Conservation (phyloP, 78 protist genomes). For the Parvularia atlantis region DNA sequence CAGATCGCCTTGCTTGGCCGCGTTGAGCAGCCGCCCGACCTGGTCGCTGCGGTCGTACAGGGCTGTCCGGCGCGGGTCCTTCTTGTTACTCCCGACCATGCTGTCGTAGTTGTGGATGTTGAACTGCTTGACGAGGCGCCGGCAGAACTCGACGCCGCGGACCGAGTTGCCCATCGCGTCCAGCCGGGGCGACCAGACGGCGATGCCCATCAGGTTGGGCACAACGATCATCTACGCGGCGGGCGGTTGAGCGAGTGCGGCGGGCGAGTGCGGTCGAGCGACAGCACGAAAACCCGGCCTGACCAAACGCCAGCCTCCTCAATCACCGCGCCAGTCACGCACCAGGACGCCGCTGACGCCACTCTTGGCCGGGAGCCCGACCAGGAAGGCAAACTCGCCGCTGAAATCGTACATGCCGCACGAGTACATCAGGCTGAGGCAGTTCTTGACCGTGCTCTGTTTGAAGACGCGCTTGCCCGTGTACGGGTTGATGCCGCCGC, state of each 20-base stretch:
- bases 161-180: constrained; percentile 8
- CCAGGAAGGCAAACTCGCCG: constrained; percentile 39
- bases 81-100: no score
- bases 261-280: no score
- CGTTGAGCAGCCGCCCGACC: no score
- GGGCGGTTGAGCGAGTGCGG: no score
- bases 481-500: constrained; percentile 40
- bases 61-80: no score
- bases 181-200: constrained; percentile 26
- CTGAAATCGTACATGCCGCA: constrained; percentile 64
- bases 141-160: constrained; percentile 3
- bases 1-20: no score
- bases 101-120: no score
- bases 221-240: no score
- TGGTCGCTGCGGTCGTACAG: no score
- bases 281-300: no score
- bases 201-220: constrained; percentile 18
- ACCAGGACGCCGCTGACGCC: constrained; percentile 10
- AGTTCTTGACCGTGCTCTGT: neutral
- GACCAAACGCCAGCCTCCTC: no score
- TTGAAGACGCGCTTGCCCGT: neutral
- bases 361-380: constrained; percentile 52
- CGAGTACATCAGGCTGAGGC: constrained; percentile 13
- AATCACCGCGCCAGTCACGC: no score
- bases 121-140: neutral